A percentile compares a stretch with the other conserved stretches of the same genome.
phyloP scores from a whole-genome alignment of 1,284 basidiomycete species.

The Ganoderma lucidum region DNA sequence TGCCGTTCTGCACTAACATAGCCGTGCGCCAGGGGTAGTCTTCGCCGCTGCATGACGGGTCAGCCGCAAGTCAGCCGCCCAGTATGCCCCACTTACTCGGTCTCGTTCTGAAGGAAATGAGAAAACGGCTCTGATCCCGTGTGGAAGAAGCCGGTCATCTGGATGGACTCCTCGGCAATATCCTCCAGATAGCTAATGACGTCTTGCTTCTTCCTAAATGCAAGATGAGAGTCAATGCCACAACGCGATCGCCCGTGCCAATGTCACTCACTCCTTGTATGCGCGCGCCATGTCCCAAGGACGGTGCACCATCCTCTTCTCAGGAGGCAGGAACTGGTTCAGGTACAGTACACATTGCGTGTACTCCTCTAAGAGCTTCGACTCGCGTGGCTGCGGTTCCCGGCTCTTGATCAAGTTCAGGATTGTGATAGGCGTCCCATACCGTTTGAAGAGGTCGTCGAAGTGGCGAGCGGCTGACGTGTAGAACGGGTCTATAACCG shows the following conservation, averaged over 20 bases:
- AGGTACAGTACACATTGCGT: conserved; percentile 93
- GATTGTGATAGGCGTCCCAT: conserved; percentile 91
- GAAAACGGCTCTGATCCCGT: conserved; percentile 82
- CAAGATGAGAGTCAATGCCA: not conserved
- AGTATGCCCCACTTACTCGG: conserved; percentile 46
- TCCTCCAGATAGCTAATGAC: conserved; percentile 97
- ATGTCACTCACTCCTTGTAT: conserved; percentile 76
- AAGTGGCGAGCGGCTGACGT: conserved; percentile 95
- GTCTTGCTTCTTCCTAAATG: conserved; percentile 87
- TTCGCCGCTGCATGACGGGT: conserved; percentile 32
- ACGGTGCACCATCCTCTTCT: conserved; percentile 90
- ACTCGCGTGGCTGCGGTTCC: conserved; percentile 87
- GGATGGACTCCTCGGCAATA: conserved; percentile 93
- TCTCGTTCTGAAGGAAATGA: conserved; percentile 63
- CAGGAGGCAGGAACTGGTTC: conserved; percentile 92
- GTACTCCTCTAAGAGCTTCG: conserved; percentile 93
- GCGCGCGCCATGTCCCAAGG: conserved; percentile 97
- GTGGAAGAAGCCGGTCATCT: conserved; percentile 95
- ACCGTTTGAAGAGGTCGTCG: conserved; percentile 89
- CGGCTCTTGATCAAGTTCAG: conserved; percentile 96
- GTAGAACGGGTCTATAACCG: conserved; percentile 95
- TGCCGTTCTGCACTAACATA: conserved; percentile 90
- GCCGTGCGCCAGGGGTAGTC: conserved; percentile 61
- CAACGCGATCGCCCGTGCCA: not conserved
- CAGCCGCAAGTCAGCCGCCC: conserved; percentile 22